phyloP scores from a whole-genome alignment of 257 asterid species.

The Cinchona pubescens region DNA sequence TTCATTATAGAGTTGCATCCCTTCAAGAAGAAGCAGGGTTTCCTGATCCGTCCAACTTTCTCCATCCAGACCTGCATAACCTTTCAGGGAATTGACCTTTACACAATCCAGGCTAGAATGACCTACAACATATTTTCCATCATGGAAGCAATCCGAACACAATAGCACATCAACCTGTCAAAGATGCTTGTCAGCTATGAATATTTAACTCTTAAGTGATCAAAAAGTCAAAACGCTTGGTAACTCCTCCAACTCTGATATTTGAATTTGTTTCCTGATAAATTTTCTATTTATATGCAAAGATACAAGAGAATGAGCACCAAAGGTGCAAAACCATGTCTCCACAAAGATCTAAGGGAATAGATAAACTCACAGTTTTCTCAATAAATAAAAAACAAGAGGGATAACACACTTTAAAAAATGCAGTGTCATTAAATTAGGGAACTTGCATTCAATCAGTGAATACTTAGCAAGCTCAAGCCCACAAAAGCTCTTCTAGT shows the following conservation, averaged over 20 bases:
- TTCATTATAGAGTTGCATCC: constrained; percentile 71
- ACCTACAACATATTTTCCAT: constrained; percentile 82
- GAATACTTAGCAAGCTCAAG: not conserved
- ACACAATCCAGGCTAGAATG: constrained; percentile 89
- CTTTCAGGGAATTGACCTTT: constrained; percentile 63
- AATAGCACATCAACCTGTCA: constrained; percentile 70
- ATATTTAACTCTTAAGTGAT: not conserved
- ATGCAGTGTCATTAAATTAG: not conserved
- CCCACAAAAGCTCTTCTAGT: constrained; percentile 2
- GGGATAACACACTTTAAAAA: not conserved
- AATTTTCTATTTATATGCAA: not conserved
- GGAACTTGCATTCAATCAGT: not conserved
- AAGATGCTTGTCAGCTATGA: constrained; percentile 32
- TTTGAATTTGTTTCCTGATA: not conserved
- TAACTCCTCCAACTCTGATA: constrained; percentile 3
- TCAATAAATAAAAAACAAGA: not conserved
- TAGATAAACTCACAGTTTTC: not conserved
- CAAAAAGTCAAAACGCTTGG: not conserved
- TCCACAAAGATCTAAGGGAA: not conserved
- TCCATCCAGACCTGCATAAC: constrained; percentile 67
- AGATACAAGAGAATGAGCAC: constrained; percentile 1
- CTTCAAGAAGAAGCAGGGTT: constrained; percentile 83
- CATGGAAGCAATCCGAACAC: constrained; percentile 85
- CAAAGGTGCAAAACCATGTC: not conserved
- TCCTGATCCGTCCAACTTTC: constrained; percentile 93